Base-by-base conservation (phyloP, 2,329 filamentous ascomycete species). In the Epichloe coenophiala region DNA sequence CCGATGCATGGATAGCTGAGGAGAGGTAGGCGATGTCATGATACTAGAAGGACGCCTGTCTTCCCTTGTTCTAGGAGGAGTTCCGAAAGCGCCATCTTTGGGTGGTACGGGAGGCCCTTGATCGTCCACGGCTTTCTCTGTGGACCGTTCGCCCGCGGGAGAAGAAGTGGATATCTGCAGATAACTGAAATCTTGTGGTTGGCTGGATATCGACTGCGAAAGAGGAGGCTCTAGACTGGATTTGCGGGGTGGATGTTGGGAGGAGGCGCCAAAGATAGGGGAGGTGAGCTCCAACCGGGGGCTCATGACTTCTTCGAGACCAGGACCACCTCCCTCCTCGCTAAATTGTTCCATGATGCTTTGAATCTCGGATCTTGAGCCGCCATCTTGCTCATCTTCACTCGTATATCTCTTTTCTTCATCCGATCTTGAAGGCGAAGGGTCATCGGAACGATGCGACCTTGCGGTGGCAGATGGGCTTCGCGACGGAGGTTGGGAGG, bases 261-360 rank as follows among this genome's bases (percentile, higher is more conserved):
- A 65, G 3, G 81, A 73, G 47, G 74, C 75, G n/a, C 78, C 75
- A 41, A 93, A 72, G 57, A 88, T 76, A 5, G 90, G 90, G 33
- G 85, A 85, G n/a, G 88, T 80, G 53, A 91, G 77, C 65, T 91
- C 89, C 42, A 95, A 68, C 33, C 88, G 78, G 5, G 89, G 89
- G 55, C 89, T 95, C 88, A 95, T 95, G 62, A 95, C 88, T 65
- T 94, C 88, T 47, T 91, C 83, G 54, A 78, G 81, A 5, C 76
- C 83, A 2, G 82, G 84, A 0, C 83, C 86, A 48, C 81, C 80
- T 31, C 80, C 80, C 47, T 80, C 80, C 61, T 87, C 82, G 58
- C 85, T 83, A 59, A 97, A 97, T 67, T 97, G 93, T 55, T 88
- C 88, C 88, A 98, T 97, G 64, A 98, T 97, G 63, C 79, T 95